A percentile compares a stretch with the other conserved stretches of the same genome.
These are phyloP conservation scores for Aplosporella prunicola DNA, from an alignment of 2,329 filamentous ascomycete genomes.

Conservation along the genomic window DNA sequence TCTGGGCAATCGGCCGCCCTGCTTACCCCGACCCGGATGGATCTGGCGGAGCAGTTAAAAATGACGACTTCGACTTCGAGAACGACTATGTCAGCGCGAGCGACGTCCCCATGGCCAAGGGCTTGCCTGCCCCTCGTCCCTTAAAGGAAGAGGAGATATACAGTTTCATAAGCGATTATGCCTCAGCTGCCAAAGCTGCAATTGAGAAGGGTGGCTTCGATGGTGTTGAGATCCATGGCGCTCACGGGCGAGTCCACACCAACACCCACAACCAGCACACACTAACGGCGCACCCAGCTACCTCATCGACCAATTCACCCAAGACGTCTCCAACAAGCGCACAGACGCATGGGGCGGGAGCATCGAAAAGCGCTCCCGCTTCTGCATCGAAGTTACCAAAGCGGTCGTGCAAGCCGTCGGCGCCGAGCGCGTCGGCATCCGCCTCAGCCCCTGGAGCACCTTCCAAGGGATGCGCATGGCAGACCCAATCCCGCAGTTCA, in stretches of 20 bases:
- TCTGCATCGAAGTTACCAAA: constrained; percentile 45
- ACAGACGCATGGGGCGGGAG: constrained; percentile 41
- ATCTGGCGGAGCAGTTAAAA: constrained; percentile 19
- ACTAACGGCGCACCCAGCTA: constrained; percentile 39
- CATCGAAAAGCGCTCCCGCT: constrained; percentile 43
- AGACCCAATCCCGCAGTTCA: constrained; percentile 55
- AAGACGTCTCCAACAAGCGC: constrained; percentile 46
- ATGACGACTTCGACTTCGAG: constrained; percentile 21
- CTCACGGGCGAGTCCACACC: constrained; percentile 42
- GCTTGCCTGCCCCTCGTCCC: constrained; percentile 23
- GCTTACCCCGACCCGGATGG: constrained; percentile 33
- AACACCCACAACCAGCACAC: constrained; percentile 22
- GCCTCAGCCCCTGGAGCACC: constrained; percentile 50
- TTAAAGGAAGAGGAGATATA: constrained; percentile 33
- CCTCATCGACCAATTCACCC: constrained; percentile 57
- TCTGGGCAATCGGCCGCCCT: constrained; percentile 53
- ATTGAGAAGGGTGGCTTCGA: constrained; percentile 47
- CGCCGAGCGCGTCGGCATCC: constrained; percentile 44
- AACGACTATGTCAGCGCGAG: constrained; percentile 23
- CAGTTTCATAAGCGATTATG: constrained; percentile 29
- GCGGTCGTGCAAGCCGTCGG: constrained; percentile 44
- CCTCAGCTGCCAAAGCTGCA: constrained; percentile 36
- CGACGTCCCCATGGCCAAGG: constrained; percentile 25
- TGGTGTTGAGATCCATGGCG: constrained; percentile 48
- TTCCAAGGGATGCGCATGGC: constrained; percentile 57